These are phyloP conservation scores for Haplographium delicatum DNA, from an alignment of 495 filamentous ascomycete genomes.

Conservation along the genomic window DNA sequence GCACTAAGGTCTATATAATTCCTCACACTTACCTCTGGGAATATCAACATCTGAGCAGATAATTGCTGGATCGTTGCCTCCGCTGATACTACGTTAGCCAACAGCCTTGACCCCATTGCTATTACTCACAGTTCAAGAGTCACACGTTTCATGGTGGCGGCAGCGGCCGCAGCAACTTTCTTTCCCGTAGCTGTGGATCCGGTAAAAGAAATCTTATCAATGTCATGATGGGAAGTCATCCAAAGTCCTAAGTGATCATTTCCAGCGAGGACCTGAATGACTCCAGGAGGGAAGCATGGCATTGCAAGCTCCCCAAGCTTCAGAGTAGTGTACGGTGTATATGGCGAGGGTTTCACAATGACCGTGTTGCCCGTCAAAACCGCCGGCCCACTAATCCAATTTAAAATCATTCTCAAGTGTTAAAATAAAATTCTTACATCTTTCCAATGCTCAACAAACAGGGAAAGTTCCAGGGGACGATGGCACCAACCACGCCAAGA, in stretches of 20 bases:
- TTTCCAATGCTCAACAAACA: slow-evolving; percentile 37
- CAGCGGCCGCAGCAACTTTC: slow-evolving; percentile 45
- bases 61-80: slow-evolving; percentile 54
- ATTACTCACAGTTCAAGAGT: slow-evolving; percentile 52
- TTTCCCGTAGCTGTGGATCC: slow-evolving; percentile 51
- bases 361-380: slow-evolving; percentile 42
- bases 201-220: slow-evolving; percentile 57
- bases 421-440: too few relatives aligned
- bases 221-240: slow-evolving; percentile 44
- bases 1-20: too few relatives aligned
- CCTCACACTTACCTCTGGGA: too few relatives aligned
- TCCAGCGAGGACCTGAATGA: slow-evolving; percentile 52
- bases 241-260: slow-evolving; percentile 48
- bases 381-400: too few relatives aligned
- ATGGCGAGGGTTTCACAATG: slow-evolving; percentile 47
- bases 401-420: too few relatives aligned
- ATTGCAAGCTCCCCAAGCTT: slow-evolving; percentile 53
- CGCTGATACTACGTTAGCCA: too few relatives aligned
- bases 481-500: slow-evolving; percentile 35
- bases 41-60: slow-evolving; percentile 48
- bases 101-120: too few relatives aligned
- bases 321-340: slow-evolving; percentile 50
- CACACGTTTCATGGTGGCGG: slow-evolving; percentile 49
- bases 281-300: slow-evolving; percentile 50
- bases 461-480: slow-evolving; percentile 50